Evolutionary conservation across 1,139 yeast genomes (phyloP).

Genomic region (Lodderomyces elongisporus): DNA sequence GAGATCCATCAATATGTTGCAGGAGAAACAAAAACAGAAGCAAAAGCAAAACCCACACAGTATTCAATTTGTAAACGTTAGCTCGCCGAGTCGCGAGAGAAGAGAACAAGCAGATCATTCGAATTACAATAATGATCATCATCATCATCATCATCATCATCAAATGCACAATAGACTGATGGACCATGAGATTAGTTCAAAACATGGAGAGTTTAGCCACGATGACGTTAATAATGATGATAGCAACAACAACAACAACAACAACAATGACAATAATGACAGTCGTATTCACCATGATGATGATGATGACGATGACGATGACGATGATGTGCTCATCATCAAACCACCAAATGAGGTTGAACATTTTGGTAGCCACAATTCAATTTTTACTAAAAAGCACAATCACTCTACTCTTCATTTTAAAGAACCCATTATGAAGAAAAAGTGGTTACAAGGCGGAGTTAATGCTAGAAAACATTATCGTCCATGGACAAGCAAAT

Average conservation of each 20-base stretch:
- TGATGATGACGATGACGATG: constrained; percentile 31
- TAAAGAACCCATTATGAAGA: constrained; percentile 3
- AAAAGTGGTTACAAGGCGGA: constrained; percentile 11
- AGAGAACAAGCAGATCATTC: constrained; percentile 2
- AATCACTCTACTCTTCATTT: constrained; percentile 17
- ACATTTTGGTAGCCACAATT: constrained; percentile 25
- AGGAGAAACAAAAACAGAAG: constrained; percentile 9
- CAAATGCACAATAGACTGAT: neutral
- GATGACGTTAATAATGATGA: neutral
- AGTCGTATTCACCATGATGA: constrained; percentile 10
- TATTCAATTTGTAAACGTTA: constrained; percentile 8
- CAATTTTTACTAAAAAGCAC: constrained; percentile 30
- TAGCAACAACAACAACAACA: neutral
- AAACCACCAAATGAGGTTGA: constrained; percentile 75
- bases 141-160: neutral
- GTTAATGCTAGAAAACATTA: constrained; percentile 7
- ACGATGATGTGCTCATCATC: constrained; percentile 79
- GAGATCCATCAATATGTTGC: constrained; percentile 74
- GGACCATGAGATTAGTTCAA: neutral
- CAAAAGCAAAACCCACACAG: neutral
- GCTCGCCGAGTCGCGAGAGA: constrained; percentile 10
- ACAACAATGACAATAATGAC: neutral
- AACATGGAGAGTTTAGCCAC: neutral
- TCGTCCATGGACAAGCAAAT: constrained; percentile 12
- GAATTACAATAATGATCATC: neutral